Evolutionary conservation across 495 filamentous ascomycete species (phyloP).

Genomic region (Neurospora sublineolata): DNA sequence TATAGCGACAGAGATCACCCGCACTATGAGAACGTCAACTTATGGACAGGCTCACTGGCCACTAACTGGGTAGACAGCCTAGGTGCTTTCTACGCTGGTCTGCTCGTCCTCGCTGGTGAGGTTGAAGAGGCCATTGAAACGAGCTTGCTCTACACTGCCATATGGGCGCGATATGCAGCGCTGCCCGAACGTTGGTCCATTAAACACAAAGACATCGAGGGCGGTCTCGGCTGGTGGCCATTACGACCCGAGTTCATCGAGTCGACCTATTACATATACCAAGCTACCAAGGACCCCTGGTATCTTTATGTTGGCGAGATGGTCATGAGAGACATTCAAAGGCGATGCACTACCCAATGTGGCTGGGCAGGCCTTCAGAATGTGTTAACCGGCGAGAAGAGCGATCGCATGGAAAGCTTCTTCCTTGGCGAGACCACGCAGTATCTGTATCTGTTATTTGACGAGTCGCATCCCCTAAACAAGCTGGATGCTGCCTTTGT

Average conservation of each 20-base stretch:
- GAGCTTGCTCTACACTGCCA: conserved; percentile 76
- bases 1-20: conserved; percentile 64
- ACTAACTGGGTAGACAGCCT: conserved; percentile 94
- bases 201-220: conserved; percentile 72
- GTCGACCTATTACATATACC: conserved; percentile 85
- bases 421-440: conserved; percentile 94
- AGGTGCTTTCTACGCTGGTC: conserved; percentile 85
- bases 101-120: conserved; percentile 78
- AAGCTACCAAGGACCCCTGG: conserved; percentile 91
- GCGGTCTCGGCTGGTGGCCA: conserved; percentile 85
- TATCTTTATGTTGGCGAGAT: conserved; percentile 94
- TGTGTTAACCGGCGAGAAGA: conserved; percentile 77
- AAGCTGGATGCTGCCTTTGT: conserved; percentile 75
- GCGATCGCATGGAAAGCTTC: conserved; percentile 98
- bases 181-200: conserved; percentile 91
- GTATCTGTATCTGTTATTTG: conserved; percentile 85
- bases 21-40: conserved; percentile 82
- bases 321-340: conserved; percentile 76
- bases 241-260: conserved; percentile 93
- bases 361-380: conserved; percentile 95
- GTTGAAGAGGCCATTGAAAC: conserved; percentile 82
- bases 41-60: conserved; percentile 64
- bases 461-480: conserved; percentile 77
- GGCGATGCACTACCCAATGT: conserved; percentile 85
- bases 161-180: conserved; percentile 89